Evolutionary conservation across 441 rosid species (phyloP).

Genomic region (Kokia cookei): DNA sequence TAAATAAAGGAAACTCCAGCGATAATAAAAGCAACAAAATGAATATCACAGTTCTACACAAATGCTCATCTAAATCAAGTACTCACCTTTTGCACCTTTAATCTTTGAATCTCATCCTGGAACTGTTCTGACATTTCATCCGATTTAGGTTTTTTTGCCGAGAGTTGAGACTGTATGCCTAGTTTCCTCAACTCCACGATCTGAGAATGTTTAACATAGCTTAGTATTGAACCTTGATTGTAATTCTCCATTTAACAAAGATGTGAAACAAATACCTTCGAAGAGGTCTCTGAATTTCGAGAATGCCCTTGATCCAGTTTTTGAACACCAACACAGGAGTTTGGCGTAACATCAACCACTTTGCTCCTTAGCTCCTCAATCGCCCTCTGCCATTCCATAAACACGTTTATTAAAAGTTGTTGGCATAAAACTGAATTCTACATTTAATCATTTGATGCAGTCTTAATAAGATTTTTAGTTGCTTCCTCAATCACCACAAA

Average conservation of each 20-base stretch:
- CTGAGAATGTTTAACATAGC: slow-evolving; percentile 25
- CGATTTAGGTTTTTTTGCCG: slow-evolving; percentile 36
- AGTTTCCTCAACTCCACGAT: slow-evolving; percentile 52
- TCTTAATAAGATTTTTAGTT: neutral
- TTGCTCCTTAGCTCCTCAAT: slow-evolving; percentile 53
- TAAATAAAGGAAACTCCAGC: slow-evolving; percentile 11
- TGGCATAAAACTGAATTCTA: neutral
- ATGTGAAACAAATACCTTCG: slow-evolving; percentile 35
- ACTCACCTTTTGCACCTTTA: slow-evolving; percentile 83
- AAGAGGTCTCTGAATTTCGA: slow-evolving; percentile 39
- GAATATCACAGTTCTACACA: neutral
- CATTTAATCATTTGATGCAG: neutral
- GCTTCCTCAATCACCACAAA: neutral
- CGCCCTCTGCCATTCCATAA: slow-evolving; percentile 40
- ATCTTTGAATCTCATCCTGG: slow-evolving; percentile 53
- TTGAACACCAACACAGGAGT: slow-evolving; percentile 28
- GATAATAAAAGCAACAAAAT: neutral
- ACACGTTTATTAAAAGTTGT: neutral
- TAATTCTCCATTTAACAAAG: neutral
- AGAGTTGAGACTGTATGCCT: slow-evolving; percentile 37
- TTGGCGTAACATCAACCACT: slow-evolving; percentile 27
- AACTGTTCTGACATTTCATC: slow-evolving; percentile 24
- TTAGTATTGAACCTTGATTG: slow-evolving; percentile 1
- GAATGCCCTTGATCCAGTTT: slow-evolving; percentile 33
- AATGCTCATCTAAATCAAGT: slow-evolving; percentile 7